Evolutionary conservation across 1,284 basidiomycete genomes (phyloP).

Genomic region (Rhodotorula sp.): DNA sequence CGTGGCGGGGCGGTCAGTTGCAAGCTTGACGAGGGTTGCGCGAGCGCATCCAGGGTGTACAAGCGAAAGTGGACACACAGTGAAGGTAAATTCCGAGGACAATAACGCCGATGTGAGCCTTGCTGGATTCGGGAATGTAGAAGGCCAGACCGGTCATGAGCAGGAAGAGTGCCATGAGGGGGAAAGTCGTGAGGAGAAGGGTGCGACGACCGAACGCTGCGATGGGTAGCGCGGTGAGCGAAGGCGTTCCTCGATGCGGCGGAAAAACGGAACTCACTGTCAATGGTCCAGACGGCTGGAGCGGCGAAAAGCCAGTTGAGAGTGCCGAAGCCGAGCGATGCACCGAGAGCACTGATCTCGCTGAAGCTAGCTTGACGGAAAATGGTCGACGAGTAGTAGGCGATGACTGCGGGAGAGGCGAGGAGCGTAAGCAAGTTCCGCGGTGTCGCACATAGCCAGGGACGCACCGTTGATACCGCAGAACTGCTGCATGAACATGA

Average conservation of each 20-base stretch:
- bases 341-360: conserved; percentile 56
- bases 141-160: conserved; percentile 35
- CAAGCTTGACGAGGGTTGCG: conserved; percentile 46
- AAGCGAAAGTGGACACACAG: conserved; percentile 43
- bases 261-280: not conserved
- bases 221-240: not conserved
- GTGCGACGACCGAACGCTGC: conserved; percentile 46
- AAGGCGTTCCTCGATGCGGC: not conserved
- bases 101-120: conserved; percentile 19
- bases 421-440: not conserved
- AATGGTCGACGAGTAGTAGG: conserved; percentile 60
- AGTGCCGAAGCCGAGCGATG: conserved; percentile 60
- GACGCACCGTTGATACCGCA: conserved; percentile 49
- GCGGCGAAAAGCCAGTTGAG: conserved; percentile 42
- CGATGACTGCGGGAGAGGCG: conserved; percentile 39
- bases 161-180: conserved; percentile 50
- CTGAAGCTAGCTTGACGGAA: conserved; percentile 61
- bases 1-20: conserved; percentile 19
- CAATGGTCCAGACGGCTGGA: conserved; percentile 36
- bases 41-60: conserved; percentile 52
- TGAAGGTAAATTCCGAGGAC: conserved; percentile 40
- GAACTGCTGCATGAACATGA: conserved; percentile 56
- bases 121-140: conserved; percentile 15
- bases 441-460: too few relatives aligned
- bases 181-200: conserved; percentile 49